Evolutionary conservation across 2,329 filamentous ascomycete genomes (phyloP), one percentile per base, ranked within the genome.

Genomic region (Colletotrichum falcatum): DNA sequence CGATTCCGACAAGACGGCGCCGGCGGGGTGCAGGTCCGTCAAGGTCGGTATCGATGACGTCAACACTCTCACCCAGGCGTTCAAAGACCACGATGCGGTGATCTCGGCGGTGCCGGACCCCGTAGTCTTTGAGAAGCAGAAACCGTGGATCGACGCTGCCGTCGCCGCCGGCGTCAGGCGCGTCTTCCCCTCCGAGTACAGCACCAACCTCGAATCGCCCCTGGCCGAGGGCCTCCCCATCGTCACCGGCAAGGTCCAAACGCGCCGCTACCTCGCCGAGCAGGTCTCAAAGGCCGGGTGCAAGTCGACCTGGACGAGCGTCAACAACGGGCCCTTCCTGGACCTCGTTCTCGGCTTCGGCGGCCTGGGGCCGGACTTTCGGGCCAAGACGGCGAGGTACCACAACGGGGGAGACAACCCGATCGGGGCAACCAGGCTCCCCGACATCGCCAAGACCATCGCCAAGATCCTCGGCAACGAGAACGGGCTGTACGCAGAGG

Each of bases 11-110:
- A 77, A 81, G 0, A 77, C 77, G 1, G 79, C 79, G 66, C 78
- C 79, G 11, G 39, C 71, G 1, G 75, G 74, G 12, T 73, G 73
- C 20, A 76, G 78, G 4, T 78, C 81, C n/a, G 70, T 77, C 5
- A 76, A 81, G 28, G 77, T 81, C 35, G 83, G 82, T 74, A 79
- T 80, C 58, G 61, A 56, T 26, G 63, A 66, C 8, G 76, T 84
- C 3, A 76, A 82, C 0, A 85, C 85, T 20, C 82, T 92, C n/a
- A 83, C 78, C 0, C 72, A 80, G 0, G 87, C 85, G 0, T 84
- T 92, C 54, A 73, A 82, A 56, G 87, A 84, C 54, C 84, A 89
- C 66, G 89, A 91, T 70, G 89, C 85, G 0, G 81, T 91, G 20
- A 78, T 89, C 35, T 84, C 82, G 18, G 79, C 83, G 1, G 79